phyloP scores from a whole-genome alignment of 495 filamentous ascomycete species.

The Lichenothelia convexa region DNA sequence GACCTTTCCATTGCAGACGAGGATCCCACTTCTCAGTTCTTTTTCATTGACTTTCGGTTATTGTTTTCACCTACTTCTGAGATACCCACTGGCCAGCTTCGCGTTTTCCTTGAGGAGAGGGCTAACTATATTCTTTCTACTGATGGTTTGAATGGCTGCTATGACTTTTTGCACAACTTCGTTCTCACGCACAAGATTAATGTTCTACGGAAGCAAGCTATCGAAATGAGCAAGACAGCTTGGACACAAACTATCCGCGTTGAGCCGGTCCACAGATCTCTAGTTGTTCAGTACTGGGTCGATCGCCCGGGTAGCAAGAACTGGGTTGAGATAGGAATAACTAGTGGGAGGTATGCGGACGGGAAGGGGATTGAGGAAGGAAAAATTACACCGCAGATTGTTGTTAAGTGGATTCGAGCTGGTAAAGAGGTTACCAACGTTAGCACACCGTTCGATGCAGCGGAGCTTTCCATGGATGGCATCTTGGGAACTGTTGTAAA shows the following conservation, averaged over 20 bases:
- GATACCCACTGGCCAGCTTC: slow-evolving; percentile 37
- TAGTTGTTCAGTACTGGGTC: slow-evolving; percentile 83
- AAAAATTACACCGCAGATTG: slow-evolving; percentile 31
- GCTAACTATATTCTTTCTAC: slow-evolving; percentile 47
- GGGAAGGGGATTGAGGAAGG: slow-evolving; percentile 19
- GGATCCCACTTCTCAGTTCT: slow-evolving; percentile 61
- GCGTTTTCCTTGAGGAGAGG: slow-evolving; percentile 44
- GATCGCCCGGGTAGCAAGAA: slow-evolving; percentile 49
- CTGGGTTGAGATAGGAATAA: slow-evolving; percentile 77
- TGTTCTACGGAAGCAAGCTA: slow-evolving; percentile 58
- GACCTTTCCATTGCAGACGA: slow-evolving; percentile 78
- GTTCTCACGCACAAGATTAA: slow-evolving; percentile 74
- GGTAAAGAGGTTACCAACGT: slow-evolving; percentile 49
- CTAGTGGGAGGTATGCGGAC: slow-evolving; percentile 36
- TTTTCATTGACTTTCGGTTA: slow-evolving; percentile 81
- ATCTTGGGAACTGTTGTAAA: slow-evolving; percentile 59
- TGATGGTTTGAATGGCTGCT: slow-evolving; percentile 57
- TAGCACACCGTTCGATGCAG: slow-evolving; percentile 44
- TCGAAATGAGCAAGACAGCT: slow-evolving; percentile 39
- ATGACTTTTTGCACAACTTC: slow-evolving; percentile 66
- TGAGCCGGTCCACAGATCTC: slow-evolving; percentile 54
- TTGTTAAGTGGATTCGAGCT: slow-evolving; percentile 70
- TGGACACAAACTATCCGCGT: slow-evolving; percentile 64
- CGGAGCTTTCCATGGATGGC: slow-evolving; percentile 48
- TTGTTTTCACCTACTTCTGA: slow-evolving; percentile 51